phyloP scores from a whole-genome alignment of 2,329 filamentous ascomycete species.

The Botrytis hyacinthi region DNA sequence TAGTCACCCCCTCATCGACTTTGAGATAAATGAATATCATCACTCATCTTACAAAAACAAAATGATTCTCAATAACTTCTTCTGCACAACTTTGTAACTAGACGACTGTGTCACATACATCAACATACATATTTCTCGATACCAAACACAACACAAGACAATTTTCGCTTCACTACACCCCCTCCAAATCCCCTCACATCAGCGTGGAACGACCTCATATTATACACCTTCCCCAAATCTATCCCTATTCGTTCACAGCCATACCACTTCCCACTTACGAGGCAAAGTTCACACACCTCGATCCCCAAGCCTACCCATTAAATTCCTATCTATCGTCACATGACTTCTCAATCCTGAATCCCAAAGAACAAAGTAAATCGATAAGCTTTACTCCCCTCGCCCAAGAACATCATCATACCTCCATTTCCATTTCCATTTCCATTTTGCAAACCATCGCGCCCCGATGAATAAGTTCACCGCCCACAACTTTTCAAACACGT shows the following conservation, averaged over 20 bases:
- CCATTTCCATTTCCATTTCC: too few species aligned
- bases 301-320: background rate
- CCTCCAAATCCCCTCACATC: background rate
- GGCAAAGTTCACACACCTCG: background rate
- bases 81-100: background rate
- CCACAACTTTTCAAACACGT: too few species aligned
- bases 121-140: background rate
- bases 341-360: background rate
- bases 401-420: too few species aligned
- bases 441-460: too few species aligned
- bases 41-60: slow-evolving; percentile 2
- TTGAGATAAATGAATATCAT: background rate
- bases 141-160: background rate
- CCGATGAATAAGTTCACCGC: too few species aligned
- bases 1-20: background rate
- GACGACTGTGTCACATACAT: background rate
- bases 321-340: background rate
- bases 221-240: background rate
- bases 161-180: background rate
- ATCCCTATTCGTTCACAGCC: background rate
- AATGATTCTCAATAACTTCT: background rate
- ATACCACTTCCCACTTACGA: background rate
- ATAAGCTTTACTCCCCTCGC: too few species aligned
- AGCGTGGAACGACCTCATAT: background rate
- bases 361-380: background rate